Evolutionary conservation across 2,329 filamentous ascomycete genomes (phyloP).

Genomic region (Eutypa lata): DNA sequence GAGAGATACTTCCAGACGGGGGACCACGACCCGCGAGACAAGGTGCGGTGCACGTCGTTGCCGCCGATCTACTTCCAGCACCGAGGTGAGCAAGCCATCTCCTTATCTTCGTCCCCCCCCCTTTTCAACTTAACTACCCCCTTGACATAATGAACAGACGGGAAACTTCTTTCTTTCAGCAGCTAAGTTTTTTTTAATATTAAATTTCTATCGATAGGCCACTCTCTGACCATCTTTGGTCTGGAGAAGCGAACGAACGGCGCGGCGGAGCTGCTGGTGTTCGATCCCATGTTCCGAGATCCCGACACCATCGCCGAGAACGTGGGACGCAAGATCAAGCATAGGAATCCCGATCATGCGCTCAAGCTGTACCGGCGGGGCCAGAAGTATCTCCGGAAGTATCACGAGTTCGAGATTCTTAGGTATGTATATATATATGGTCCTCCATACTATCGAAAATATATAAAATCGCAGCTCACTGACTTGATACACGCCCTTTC

Average conservation of each 20-base stretch:
- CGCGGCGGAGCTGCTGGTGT: conserved; percentile 70
- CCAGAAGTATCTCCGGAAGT: conserved; percentile 63
- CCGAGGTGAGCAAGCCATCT: conserved; percentile 48
- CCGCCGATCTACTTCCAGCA: conserved; percentile 92
- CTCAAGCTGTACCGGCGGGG: conserved; percentile 74
- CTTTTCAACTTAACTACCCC: too few species aligned
- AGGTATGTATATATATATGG: too few species aligned
- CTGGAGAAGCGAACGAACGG: conserved; percentile 69
- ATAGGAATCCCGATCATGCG: conserved; percentile 47
- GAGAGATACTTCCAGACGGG: conserved; percentile 72
- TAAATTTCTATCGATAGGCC: too few species aligned
- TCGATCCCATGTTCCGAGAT: conserved; percentile 81
- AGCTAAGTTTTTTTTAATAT: too few species aligned
- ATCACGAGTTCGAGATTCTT: conserved; percentile 76
- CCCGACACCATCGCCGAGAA: conserved; percentile 60
- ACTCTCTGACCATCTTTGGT: conserved; percentile 88
- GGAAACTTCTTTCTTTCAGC: too few species aligned
- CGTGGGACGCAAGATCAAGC: conserved; percentile 44
- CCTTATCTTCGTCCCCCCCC: neutral
- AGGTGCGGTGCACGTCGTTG: conserved; percentile 67
- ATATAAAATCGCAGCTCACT: too few species aligned
- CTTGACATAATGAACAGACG: too few species aligned
- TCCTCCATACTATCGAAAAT: too few species aligned
- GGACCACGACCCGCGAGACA: conserved; percentile 47
- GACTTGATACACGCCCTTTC: too few species aligned